Percentiles rank a stretch among this genome's conserved stretches.
Conservation (phyloP, 495 filamentous ascomycete species). For the Aspergillus haitiensis region DNA sequence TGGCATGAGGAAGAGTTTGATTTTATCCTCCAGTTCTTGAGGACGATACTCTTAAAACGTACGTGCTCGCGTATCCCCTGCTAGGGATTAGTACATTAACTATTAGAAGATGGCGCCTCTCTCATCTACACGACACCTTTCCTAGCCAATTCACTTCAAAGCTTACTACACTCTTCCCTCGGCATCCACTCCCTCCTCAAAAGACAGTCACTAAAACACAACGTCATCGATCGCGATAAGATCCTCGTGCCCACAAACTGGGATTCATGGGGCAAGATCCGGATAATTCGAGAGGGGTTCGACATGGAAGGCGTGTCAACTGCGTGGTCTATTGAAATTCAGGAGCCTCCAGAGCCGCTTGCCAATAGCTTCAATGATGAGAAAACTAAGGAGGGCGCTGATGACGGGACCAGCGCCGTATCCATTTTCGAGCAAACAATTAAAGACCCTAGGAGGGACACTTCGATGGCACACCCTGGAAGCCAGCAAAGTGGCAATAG, state of each 20-base stretch:
- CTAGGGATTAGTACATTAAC: conserved; percentile 24
- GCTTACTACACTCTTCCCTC: conserved; percentile 80
- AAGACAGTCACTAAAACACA: conserved; percentile 81
- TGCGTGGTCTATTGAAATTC: conserved; percentile 81
- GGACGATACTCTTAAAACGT: conserved; percentile 86
- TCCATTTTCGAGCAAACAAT: conserved; percentile 78
- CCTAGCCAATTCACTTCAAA: conserved; percentile 73
- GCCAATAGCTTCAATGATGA: conserved; percentile 25
- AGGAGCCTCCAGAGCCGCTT: conserved; percentile 49
- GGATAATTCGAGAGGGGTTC: conserved; percentile 89
- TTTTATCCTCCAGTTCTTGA: conserved; percentile 81
- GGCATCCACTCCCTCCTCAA: conserved; percentile 88
- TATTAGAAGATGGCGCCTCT: conserved; percentile 72
- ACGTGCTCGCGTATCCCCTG: conserved; percentile 29
- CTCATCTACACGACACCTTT: conserved; percentile 88
- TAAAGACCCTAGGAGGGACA: conserved; percentile 64
- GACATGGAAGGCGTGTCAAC: conserved; percentile 83
- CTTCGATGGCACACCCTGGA: conserved; percentile 49
- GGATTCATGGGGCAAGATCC: conserved; percentile 98
- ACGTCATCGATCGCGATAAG: conserved; percentile 94
- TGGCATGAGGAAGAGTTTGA: conserved; percentile 97
- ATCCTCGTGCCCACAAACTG: conserved; percentile 92
- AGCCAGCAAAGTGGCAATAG: conserved; percentile 44
- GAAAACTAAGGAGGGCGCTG: conserved; percentile 26
- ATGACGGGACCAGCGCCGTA: conserved; percentile 58